Conservation (phyloP, 2,329 filamentous ascomycete species). For the Pyrenochaeta sp. region DNA sequence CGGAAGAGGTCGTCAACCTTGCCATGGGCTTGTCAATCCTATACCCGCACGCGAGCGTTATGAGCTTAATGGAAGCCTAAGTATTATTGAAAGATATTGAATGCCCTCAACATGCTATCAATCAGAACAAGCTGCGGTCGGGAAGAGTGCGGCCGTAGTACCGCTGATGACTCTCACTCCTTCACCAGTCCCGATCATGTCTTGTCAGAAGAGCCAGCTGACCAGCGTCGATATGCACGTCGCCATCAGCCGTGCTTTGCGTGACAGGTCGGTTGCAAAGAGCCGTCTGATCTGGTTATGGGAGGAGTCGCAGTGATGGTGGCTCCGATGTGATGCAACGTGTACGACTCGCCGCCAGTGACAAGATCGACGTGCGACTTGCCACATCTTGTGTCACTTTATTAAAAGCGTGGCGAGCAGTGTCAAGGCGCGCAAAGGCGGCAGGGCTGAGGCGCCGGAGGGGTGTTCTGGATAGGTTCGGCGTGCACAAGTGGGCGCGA, state of each 20-base stretch:
- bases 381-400: conserved; percentile 28
- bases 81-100: not conserved
- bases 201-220: conserved; percentile 32
- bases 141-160: conserved; percentile 23
- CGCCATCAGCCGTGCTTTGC: conserved; percentile 33
- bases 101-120: too few species aligned
- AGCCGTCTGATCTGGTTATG: conserved; percentile 19
- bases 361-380: conserved; percentile 26
- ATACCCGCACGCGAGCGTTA: conserved; percentile 13
- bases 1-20: conserved; percentile 8
- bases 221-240: conserved; percentile 38
- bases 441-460: conserved; percentile 10
- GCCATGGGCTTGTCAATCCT: conserved; percentile 1
- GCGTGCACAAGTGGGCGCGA: conserved; percentile 14
- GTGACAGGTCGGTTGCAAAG: conserved; percentile 24
- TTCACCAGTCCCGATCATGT: not conserved
- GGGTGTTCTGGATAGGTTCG: conserved; percentile 12
- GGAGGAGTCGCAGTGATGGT: too few species aligned
- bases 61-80: conserved; percentile 4
- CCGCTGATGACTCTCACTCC: conserved; percentile 5
- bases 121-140: conserved; percentile 11
- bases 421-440: conserved; percentile 10
- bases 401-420: conserved; percentile 17
- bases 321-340: conserved; percentile 25
- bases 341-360: conserved; percentile 17